These are phyloP conservation scores for Cruciata laevipes DNA, from an alignment of 257 asterid species.

Conservation along the genomic window DNA sequence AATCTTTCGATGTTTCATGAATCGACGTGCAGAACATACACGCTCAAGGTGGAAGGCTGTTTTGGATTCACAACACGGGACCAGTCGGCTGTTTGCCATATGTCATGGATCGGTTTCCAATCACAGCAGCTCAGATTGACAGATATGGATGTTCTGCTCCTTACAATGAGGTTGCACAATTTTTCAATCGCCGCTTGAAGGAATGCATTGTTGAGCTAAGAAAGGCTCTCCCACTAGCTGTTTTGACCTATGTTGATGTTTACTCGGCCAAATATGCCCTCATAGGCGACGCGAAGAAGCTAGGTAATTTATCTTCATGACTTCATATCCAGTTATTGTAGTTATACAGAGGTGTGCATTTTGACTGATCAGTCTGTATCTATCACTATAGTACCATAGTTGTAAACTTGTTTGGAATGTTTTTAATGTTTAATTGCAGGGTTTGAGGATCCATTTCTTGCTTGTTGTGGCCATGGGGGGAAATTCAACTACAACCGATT, in stretches of 20 bases:
- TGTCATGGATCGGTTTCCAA: slow-evolving; percentile 49
- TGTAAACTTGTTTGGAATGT: no score
- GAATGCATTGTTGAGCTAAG: slow-evolving; percentile 35
- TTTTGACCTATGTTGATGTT: slow-evolving; percentile 57
- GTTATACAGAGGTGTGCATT: no score
- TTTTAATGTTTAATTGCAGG: slow-evolving; percentile 29
- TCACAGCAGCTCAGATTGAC: slow-evolving; percentile 55
- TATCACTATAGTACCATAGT: no score
- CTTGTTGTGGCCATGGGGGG: slow-evolving; percentile 82
- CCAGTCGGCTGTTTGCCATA: slow-evolving; percentile 72
- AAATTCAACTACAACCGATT: slow-evolving; percentile 57
- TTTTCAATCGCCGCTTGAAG: slow-evolving; percentile 52
- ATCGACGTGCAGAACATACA: slow-evolving; percentile 31
- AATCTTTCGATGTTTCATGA: background rate
- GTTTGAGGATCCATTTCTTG: slow-evolving; percentile 54
- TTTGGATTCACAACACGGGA: slow-evolving; percentile 82
- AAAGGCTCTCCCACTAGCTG: slow-evolving; percentile 57
- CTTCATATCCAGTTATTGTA: background rate
- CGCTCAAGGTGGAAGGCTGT: slow-evolving; percentile 51
- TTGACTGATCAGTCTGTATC: no score
- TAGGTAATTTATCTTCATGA: slow-evolving; percentile 26
- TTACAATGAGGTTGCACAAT: slow-evolving; percentile 55
- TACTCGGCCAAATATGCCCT: slow-evolving; percentile 53
- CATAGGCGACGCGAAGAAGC: slow-evolving; percentile 39
- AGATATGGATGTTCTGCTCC: slow-evolving; percentile 57